Evolutionary conservation across 805 yeast species (phyloP), one percentile per base, ranked within the genome.

Genomic region (baker's yeast (Saccharomyces cerevisiae)): DNA sequence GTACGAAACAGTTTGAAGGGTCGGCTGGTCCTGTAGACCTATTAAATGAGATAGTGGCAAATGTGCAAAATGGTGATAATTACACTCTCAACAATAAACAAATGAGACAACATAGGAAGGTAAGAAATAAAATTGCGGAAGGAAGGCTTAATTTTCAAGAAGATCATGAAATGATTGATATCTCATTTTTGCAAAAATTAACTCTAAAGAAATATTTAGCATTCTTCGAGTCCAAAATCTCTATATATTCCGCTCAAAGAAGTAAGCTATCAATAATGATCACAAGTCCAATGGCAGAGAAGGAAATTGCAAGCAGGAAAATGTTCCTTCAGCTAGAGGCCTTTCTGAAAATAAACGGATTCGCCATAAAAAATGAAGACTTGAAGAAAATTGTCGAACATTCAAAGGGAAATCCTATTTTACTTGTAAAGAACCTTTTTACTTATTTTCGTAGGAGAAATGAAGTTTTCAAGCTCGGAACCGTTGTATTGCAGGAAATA

Each of bases 81-180:
- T 49, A 51, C 4, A 49, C 55, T 28, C 50, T 61, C 6, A 64
- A 68, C 14, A 51, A 61, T 36, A 56, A 58, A 10, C 57, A 65
- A 0, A 64, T 76, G 61, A 73, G 66, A 47, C 55, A 62, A 3
- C 91, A 85, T 64, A 75, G 73, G 55, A 69, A 69, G 30, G 59
- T 66, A 41, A 76, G 81, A 78, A 82, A 78, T 52, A 79, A 79
- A 54, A 81, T 84, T 2, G 58, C 73, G 3, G 75, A 72, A 43
- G 67, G 70, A 50, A 72, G 75, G 2, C 79, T 75, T 57, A 58
- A 69, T 27, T 81, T 80, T 59, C 64, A 69, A 4, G 73, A 55
- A 1, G 61, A 55, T 2, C 63, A 65, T 10, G 70, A 76, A 56
- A 59, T 61, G 2, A 61, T 76, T 24, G 80, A 78, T 59, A 8